Conservation (phyloP, 495 filamentous ascomycete species). For the Patellaria atrata region DNA sequence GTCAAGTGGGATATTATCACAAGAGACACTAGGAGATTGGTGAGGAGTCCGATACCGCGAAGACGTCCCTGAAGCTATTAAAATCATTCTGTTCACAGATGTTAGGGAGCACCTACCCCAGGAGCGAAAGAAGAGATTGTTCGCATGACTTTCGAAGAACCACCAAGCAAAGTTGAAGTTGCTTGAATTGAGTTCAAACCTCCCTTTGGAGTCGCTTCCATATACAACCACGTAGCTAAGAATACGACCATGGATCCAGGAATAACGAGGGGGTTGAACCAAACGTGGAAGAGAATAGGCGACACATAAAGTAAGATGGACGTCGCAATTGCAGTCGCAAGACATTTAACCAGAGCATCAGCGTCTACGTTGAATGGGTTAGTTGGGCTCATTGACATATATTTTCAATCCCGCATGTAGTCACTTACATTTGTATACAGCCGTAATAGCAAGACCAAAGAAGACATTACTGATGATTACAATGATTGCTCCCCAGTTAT, state of each 20-base stretch:
- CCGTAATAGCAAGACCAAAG: slow-evolving; percentile 22
- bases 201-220: slow-evolving; percentile 9
- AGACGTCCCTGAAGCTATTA: no score
- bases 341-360: slow-evolving; percentile 21
- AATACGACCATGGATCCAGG: slow-evolving; percentile 15
- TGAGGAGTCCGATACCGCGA: no score
- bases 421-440: slow-evolving; percentile 21
- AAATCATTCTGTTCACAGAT: no score
- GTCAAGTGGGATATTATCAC: no score
- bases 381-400: no score
- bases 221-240: slow-evolving; percentile 15
- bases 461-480: slow-evolving; percentile 22
- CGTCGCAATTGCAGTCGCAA: slow-evolving; percentile 17
- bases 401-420: background rate
- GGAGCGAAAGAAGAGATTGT: background rate
- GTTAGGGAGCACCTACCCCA: no score
- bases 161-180: slow-evolving; percentile 3
- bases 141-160: background rate
- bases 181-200: slow-evolving; percentile 3
- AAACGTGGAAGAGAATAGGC: slow-evolving; percentile 5
- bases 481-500: slow-evolving; percentile 17
- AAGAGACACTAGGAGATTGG: no score
- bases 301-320: slow-evolving; percentile 18
- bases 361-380: slow-evolving; percentile 9
- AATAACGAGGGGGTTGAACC: slow-evolving; percentile 7